A percentile compares a stretch with the other conserved stretches of the same genome.
phyloP scores from a whole-genome alignment of 768 basidiomycete species.

The Leucosporidium scottii region DNA sequence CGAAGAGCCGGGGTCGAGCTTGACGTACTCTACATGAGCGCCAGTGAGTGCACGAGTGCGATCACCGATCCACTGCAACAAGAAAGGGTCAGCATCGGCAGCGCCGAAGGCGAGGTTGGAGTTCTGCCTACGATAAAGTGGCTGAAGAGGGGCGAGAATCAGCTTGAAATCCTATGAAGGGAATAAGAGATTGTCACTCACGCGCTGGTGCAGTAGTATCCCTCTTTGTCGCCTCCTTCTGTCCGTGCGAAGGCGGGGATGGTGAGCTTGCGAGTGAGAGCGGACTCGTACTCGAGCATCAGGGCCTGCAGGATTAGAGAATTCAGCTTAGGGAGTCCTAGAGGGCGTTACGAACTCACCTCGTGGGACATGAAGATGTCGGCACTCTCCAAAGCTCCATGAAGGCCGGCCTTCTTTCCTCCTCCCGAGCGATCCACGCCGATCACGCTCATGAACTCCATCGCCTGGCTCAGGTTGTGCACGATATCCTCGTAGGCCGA shows the following conservation, averaged over 20 bases:
- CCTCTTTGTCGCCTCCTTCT: slow-evolving; percentile 1
- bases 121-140: background rate
- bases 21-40: slow-evolving; percentile 70
- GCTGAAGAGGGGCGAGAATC: background rate
- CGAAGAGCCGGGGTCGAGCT: background rate
- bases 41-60: slow-evolving; percentile 84
- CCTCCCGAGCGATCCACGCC: slow-evolving; percentile 55
- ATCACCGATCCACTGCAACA: slow-evolving; percentile 83
- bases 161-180: background rate
- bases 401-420: slow-evolving; percentile 60
- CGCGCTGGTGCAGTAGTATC: slow-evolving; percentile 22
- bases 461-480: slow-evolving; percentile 74
- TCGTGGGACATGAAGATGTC: slow-evolving; percentile 80
- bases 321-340: too few species aligned
- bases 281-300: slow-evolving; percentile 85
- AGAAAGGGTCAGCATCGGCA: background rate
- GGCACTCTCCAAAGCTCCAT: slow-evolving; percentile 71
- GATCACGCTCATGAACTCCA: slow-evolving; percentile 87
- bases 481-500: slow-evolving; percentile 77
- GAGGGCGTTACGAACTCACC: slow-evolving; percentile 27
- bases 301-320: slow-evolving; percentile 60
- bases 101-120: background rate
- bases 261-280: slow-evolving; percentile 59
- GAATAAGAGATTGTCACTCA: background rate
- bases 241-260: slow-evolving; percentile 25